Evolutionary conservation across 2,329 filamentous ascomycete species (phyloP), one percentile per base, ranked within the genome.

Genomic region (Hymenoscyphus occultus): DNA sequence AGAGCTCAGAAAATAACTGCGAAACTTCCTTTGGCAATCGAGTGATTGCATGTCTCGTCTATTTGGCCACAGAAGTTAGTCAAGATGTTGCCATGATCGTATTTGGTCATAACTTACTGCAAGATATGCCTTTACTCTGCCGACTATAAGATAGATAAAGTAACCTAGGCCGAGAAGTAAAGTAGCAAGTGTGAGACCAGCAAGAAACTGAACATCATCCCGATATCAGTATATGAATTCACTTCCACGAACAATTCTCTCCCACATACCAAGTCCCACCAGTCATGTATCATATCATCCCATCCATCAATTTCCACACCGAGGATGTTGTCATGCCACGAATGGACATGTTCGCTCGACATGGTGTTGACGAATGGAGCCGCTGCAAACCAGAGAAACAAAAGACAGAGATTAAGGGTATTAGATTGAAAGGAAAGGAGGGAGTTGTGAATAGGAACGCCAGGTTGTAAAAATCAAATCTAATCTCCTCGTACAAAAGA

Each of bases 191-290:
- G 48, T 32, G 32, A 61, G 31, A 56, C 39, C 35, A 3, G 28
- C 59, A 16, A 61, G 45, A n/a, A 48, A 14, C 59, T 61, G 12
- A 19, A 12, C 16, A 35, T 35, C 14, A 35, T 32, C 9, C 10
- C 45, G 35, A 54, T 31, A 28, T 54, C 19, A 48, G 40, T 19
- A 39, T 54, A 32, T 31, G 13, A 39, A 12, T 51, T 16, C 6
- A 42, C 7, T 42, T 22, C 7, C n/a, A 28, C 10, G 22, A 51
- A 19, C 45, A 61, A 28, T 19, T 22, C 32, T 59, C 48, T 61
- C 31, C 10, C n/a, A 61, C 59, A 39, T 51, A 61, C 59, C 59
- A 61, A 61, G 32, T 61, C 59, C 59, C 59, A 61, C 59, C 59
- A 61, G 48, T 61, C 35, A 16, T 61, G 22, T 39, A 61, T 35